These are phyloP conservation scores for Terana coerulea DNA, from an alignment of 768 basidiomycete genomes.

Conservation along the genomic window DNA sequence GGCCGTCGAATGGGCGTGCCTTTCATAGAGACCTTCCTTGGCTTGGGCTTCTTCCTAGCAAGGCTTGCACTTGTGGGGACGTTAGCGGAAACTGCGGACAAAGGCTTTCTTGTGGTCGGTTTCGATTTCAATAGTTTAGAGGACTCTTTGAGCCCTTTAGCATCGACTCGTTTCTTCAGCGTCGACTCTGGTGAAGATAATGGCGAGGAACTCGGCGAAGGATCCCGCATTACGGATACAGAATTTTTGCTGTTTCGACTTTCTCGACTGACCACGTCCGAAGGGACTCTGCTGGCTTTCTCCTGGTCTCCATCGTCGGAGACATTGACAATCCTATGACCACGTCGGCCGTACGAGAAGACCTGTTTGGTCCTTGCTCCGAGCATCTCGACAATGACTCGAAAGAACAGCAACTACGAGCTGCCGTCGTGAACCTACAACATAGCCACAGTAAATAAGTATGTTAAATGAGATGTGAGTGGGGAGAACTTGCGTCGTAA, in stretches of 20 bases:
- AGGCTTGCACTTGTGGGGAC: conserved; percentile 16
- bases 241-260: not conserved
- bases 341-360: conserved; percentile 28
- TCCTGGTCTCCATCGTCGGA: conserved; percentile 14
- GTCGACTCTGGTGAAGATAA: conserved; percentile 9
- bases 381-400: conserved; percentile 19
- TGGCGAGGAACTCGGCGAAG: too few relatives aligned
- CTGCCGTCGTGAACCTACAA: too few relatives aligned
- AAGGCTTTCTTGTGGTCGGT: conserved; percentile 32
- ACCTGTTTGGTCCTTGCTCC: conserved; percentile 29
- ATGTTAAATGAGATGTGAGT: not conserved
- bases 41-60: conserved; percentile 20
- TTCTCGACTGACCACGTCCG: not conserved
- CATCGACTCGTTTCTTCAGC: not conserved
- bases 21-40: conserved; percentile 7
- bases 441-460: too few relatives aligned
- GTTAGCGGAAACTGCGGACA: conserved; percentile 37
- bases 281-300: too few relatives aligned
- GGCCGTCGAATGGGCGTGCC: not conserved
- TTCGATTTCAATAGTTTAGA: conserved; percentile 15
- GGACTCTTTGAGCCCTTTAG: conserved; percentile 11
- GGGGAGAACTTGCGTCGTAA: not conserved
- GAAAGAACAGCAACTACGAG: not conserved
- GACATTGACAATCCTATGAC: conserved; percentile 27
- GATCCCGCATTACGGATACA: too few relatives aligned